Base-by-base conservation (phyloP, 805 yeast species). In the Pichia nakasei region DNA sequence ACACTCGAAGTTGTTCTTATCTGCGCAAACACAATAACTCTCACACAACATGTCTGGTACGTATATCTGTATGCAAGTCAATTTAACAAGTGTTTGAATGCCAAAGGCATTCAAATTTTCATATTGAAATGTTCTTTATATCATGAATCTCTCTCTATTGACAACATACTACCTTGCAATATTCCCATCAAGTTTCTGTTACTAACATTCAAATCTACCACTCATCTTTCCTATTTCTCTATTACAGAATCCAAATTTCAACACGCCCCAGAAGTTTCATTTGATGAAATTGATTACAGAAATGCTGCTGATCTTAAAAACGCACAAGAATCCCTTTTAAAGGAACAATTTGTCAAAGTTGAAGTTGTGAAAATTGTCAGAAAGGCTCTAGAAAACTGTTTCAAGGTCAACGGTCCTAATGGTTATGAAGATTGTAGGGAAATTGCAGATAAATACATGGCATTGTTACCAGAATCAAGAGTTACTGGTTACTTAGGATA, bases 351-450 rank as follows among this genome's bases (percentile, higher is more conserved):
- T 74, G 75, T 85, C 54, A 76, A 85, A 58, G 71, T 78, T 47
- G 75, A 76, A 52, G 85, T 81, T 20, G 67, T 85, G 50, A 80
- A 74, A 58, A 72, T 79, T 32, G 75, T 81, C 37, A 82, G 87
- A 58, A 77, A 76, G 50, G 94, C 94, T 0, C 71, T 85, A 54
- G 80, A 80, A 60, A 77, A 79, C 59, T 85, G 95, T 64, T 76
- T 71, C 58, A 72, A 67, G 57, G 63, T 61, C 26, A 72, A 71
- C 48, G 82, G 82, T 37, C 78, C 78, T 20, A 84, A 83, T 67
- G 82, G 78, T 47, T 74, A 73, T 55, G 88, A 84, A 67, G 85
- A 83, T 63, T 85, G 95, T 67, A 76, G 81, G 63, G 85, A 84
- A 38, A 68, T 85, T 55, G 83, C 88, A 26, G 81, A 82, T 66